These are phyloP conservation scores for Apiospora pterosperma DNA, from an alignment of 2,329 filamentous ascomycete genomes.

Conservation along the genomic window DNA sequence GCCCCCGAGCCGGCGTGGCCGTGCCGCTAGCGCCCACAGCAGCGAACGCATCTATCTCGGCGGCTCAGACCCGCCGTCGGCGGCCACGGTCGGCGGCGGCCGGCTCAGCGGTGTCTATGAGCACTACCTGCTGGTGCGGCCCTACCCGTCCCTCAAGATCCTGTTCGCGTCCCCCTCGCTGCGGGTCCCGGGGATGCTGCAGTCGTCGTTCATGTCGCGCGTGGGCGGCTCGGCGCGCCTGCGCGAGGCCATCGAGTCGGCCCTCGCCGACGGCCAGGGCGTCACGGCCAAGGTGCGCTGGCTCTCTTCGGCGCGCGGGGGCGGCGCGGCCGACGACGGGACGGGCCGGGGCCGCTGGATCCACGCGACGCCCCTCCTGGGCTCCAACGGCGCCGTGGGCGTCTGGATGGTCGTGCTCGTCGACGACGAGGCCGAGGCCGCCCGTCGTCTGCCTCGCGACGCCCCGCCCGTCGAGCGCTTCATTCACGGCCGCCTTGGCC, in stretches of 20 bases:
- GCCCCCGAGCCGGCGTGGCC: not conserved
- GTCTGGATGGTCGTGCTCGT: constrained; percentile 78
- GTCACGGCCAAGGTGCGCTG: constrained; percentile 74
- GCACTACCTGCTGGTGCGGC: constrained; percentile 62
- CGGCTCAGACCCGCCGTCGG: not conserved
- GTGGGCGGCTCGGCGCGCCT: constrained; percentile 48
- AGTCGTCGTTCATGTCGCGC: constrained; percentile 53
- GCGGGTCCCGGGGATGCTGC: constrained; percentile 64
- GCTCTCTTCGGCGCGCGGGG: constrained; percentile 64
- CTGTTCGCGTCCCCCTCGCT: constrained; percentile 68
- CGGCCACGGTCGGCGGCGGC: constrained; percentile 18
- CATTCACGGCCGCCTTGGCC: constrained; percentile 1
- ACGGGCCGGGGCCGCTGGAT: constrained; percentile 69
- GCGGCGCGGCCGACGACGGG: constrained; percentile 50
- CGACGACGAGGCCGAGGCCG: constrained; percentile 50
- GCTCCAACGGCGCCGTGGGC: constrained; percentile 63
- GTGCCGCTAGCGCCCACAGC: not conserved
- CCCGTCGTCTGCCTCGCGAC: constrained; percentile 9
- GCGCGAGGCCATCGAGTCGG: constrained; percentile 48
- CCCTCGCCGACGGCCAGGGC: constrained; percentile 64
- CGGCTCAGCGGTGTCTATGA: constrained; percentile 43
- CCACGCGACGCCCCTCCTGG: constrained; percentile 71
- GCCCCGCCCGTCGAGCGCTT: constrained; percentile 21
- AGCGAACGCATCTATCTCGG: not conserved
- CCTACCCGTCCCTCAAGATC: constrained; percentile 62